Base-by-base conservation (phyloP, 805 yeast genomes). In the Blastobotrys chiropterorum region DNA sequence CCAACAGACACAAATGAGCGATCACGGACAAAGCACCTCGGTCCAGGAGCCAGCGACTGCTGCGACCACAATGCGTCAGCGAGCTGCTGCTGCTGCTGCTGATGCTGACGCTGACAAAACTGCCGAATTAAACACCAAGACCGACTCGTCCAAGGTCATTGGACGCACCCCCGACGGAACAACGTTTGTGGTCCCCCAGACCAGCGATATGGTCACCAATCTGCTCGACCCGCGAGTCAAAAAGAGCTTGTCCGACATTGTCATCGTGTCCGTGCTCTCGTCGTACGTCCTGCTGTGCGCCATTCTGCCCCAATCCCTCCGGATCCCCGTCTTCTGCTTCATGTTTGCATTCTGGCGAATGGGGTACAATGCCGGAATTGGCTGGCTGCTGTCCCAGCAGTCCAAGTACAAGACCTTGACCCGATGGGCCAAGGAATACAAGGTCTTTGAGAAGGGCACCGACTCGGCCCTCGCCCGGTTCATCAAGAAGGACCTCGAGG, bases 151-250 rank as follows among this genome's bases (percentile, higher is more conserved):
- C 20, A 41, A 21, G 19, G 40, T 50, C 11, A 38, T 19, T 19
- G 70, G 70, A 4, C 56, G 57, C 17, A 61, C 67, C 31, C 67
- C 70, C 17, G 64, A 62, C 30, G 70, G 70, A 8, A 57, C 59
- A 26, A 56, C 61, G 15, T 70, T 70, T 48, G 56, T 48, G 11
- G 74, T 70, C 3, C 86, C 86, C 1, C 76, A 78, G 58, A 87
- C 95, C 30, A 85, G 83, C 61, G 95, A 87, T 63, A 86, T 87
- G 94, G 85, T 87, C 34, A 75, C 88, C 56, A 83, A 92, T 1
- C 70, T 88, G 47, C 82, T 87, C 59, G 92, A 87, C 68, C 94
- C 95, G 2, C 77, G 83, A 0, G 67, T 86, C 49, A 75, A 77
- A 49, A 88, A 87, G 62, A 82, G 90, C 0, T 67, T 78, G 48